A percentile compares a stretch with the other conserved stretches of the same genome.
phyloP scores from a whole-genome alignment of 1,284 basidiomycete species.

The Caloboletus firmus region DNA sequence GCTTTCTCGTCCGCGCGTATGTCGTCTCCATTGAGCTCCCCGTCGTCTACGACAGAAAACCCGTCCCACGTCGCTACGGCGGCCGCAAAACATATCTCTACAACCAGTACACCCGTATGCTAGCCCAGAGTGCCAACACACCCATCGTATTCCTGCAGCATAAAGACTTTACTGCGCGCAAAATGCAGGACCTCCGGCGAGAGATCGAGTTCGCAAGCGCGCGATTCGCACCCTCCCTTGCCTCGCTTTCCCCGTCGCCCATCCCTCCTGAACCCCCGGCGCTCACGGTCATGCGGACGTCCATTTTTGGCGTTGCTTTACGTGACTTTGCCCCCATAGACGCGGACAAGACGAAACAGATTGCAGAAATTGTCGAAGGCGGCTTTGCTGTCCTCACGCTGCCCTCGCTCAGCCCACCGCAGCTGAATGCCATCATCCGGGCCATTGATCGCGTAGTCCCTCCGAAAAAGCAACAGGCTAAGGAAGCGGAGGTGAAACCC shows the following conservation, averaged over 20 bases:
- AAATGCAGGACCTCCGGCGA: conserved; percentile 61
- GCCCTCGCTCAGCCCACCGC: conserved; percentile 68
- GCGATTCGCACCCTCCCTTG: conserved; percentile 45
- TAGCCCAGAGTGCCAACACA: conserved; percentile 50
- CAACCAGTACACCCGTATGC: conserved; percentile 68
- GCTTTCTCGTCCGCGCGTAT: conserved; percentile 38
- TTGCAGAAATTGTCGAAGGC: conserved; percentile 57
- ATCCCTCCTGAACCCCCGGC: conserved; percentile 42
- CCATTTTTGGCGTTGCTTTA: conserved; percentile 71
- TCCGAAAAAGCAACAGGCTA: conserved; percentile 42
- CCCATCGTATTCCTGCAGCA: conserved; percentile 73
- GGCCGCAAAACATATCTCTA: conserved; percentile 76
- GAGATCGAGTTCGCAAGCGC: conserved; percentile 59
- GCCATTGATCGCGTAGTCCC: conserved; percentile 70
- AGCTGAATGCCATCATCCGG: conserved; percentile 63
- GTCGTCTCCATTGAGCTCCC: conserved; percentile 61
- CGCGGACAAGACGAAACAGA: conserved; percentile 44
- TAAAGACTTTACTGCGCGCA: conserved; percentile 63
- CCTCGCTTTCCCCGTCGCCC: conserved; percentile 39
- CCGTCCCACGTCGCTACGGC: conserved; percentile 59
- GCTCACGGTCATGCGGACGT: conserved; percentile 65
- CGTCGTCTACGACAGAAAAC: conserved; percentile 51
- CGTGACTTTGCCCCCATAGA: conserved; percentile 58
- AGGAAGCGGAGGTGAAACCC: conserved; percentile 49
- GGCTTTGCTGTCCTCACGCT: conserved; percentile 67